Base-by-base conservation (phyloP, 345 rosid species). In the Trapa incisa region DNA sequence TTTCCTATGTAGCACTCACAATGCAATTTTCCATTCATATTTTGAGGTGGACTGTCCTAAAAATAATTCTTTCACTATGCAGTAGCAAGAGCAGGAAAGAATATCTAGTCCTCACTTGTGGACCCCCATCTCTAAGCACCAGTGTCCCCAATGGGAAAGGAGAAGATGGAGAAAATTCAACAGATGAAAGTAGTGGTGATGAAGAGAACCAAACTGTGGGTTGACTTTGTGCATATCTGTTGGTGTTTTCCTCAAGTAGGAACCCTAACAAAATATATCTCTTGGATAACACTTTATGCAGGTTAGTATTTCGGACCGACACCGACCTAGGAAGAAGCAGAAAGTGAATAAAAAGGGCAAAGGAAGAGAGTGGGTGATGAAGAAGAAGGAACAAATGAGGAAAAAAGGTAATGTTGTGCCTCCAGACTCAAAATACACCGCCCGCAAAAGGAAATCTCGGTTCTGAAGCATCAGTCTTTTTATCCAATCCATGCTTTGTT, bases 361-460 rank as follows among this genome's bases (percentile, higher is more conserved):
- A 75, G 85, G 88, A 42, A 83, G 83, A 72, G 87, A 81, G 52
- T 91, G 99, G 96, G 74, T 91, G 2, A 42, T 94, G 77, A 89
- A 60, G 79, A 94, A 91, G 87, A 94, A 91, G 74, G 89, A 89
- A 38, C 96, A 94, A 68, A 80, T 84, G 85, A 81, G 97, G 76
- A 82, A 78, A 47, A 94, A 91, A 72, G 99, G 97, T 66, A 81
- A 81, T 70, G 72, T 2, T 33, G 96, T 94, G 68, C 97, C 95
- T 68, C 80, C 71, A 0, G 95, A 94, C 72, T 78, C 96, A 16
- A 94, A 79, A 71, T 91, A 84, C 81, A 94, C 96, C 1, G 95
- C 81, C 38, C 74, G 95, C 70, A 91, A 94, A 78, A 83, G 95
- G 61, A 94, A 91, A 79, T 64, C 88, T 68, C 79, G 78, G 72